A percentile compares a stretch with the other conserved stretches of the same genome.
Evolutionary conservation across 768 basidiomycete species (phyloP).

Genomic region (Lactarius trivialis): DNA sequence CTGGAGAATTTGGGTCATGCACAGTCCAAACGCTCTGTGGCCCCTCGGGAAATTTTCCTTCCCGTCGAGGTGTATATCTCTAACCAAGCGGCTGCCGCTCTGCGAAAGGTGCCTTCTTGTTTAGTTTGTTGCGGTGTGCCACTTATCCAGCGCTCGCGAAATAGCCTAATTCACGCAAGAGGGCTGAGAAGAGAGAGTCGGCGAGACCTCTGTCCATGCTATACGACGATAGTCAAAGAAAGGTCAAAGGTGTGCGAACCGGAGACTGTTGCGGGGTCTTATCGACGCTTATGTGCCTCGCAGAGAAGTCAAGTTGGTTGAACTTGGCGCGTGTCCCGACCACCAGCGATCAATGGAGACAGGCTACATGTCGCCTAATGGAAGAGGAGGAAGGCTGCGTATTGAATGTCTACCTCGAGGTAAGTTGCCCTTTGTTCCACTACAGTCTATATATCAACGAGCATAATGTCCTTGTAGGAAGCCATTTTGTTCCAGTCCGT

Average conservation of each 20-base stretch:
- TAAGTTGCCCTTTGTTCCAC: slow-evolving; percentile 32
- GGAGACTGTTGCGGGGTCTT: not conserved
- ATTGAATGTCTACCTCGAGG: slow-evolving; percentile 70
- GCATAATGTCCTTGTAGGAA: slow-evolving; percentile 41
- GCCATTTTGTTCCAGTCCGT: slow-evolving; percentile 67
- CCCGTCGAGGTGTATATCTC: slow-evolving; percentile 24
- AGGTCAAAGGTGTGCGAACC: slow-evolving; percentile 50
- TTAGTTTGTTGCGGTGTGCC: not conserved
- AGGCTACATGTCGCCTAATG: slow-evolving; percentile 61
- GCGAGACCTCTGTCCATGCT: slow-evolving; percentile 26
- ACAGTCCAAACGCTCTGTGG: slow-evolving; percentile 1
- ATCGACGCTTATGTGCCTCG: not conserved
- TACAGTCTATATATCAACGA: not conserved
- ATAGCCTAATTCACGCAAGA: slow-evolving; percentile 46
- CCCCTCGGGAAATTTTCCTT: slow-evolving; percentile 19
- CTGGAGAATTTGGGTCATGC: slow-evolving; percentile 14
- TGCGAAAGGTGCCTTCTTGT: slow-evolving; percentile 17
- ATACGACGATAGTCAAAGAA: slow-evolving; percentile 43
- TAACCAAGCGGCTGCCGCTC: slow-evolving; percentile 20
- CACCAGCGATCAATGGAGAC: slow-evolving; percentile 60
- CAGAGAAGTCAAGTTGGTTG: slow-evolving; percentile 74
- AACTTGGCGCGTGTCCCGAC: slow-evolving; percentile 45
- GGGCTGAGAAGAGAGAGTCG: slow-evolving; percentile 48
- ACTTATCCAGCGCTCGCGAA: slow-evolving; percentile 3
- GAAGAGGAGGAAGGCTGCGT: slow-evolving; percentile 64